Evolutionary conservation across 1,284 basidiomycete species (phyloP), one percentile per base, ranked within the genome.

Genomic region (Termitomyces sp.): DNA sequence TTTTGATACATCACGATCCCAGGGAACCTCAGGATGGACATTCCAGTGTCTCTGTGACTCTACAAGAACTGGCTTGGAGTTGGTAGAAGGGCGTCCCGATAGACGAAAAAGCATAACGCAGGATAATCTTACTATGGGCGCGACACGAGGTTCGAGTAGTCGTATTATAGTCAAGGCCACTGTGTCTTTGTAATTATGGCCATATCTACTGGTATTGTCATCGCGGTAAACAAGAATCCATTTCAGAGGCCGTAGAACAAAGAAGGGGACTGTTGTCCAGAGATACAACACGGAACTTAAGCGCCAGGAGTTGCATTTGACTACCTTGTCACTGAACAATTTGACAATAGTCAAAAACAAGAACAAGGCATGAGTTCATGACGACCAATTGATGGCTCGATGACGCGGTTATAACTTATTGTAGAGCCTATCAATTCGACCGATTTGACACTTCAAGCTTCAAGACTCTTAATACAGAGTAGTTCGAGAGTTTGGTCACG

Each of bases 321-420:
- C 21, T 14, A 42, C 28, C 10, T 39, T 16, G 3, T 5, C 33
- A 2, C n/a, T n/a, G n/a, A n/a, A 9, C 9, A n/a, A 34, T n/a
- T 13, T 8, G 26, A 49, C 44, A 52, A 47, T 46, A 52, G 8
- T 24, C 3, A 24, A 42, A 30, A 52, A 37, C 33, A 52, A 47
- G 50, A 21, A 47, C 38, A 46, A 41, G 38, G 26, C 19, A 41
- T 42, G 34, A 46, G 11, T 5, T 11, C 6, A 35, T 19, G 28
- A 46, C 21, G 35, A 21, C 49, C 10, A 40, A 8, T 19, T 35
- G 30, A 18, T 28, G 33, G 21, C 9, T 21, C 7, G 16, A n/a
- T 11, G 7, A 11, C 11, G 13, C 18, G 4, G 21, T 13, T 9
- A 43, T 14, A 44, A 37, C 0, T 37, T 14, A 18, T 37, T 18